A percentile compares a stretch with the other conserved stretches of the same genome.
Conservation (phyloP, 2,329 filamentous ascomycete species). For the Ophiostoma ips region DNA sequence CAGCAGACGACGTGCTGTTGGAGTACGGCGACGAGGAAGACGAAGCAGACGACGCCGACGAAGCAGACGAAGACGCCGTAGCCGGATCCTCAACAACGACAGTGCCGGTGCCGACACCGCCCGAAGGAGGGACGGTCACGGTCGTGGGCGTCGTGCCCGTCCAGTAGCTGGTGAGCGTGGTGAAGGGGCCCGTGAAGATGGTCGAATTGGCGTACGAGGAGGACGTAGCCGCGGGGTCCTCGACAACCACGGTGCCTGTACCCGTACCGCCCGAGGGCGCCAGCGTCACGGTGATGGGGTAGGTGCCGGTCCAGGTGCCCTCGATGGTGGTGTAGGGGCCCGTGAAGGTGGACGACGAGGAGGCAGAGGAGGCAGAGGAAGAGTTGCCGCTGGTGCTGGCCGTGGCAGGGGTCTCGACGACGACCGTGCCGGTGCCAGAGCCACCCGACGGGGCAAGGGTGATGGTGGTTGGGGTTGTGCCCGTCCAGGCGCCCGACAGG, state of each 20-base stretch:
- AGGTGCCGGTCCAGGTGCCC: constrained; percentile 4
- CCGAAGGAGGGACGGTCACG: constrained; percentile 7
- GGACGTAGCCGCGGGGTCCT: neutral
- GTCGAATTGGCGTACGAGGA: constrained; percentile 9
- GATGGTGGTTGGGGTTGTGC: constrained; percentile 8
- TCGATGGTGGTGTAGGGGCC: constrained; percentile 9
- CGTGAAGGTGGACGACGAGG: constrained; percentile 3
- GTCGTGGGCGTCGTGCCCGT: constrained; percentile 5
- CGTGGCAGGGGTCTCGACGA: constrained; percentile 9
- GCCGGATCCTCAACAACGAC: constrained; percentile 7
- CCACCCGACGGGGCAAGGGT: constrained; percentile 9
- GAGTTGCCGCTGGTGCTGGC: too few relatives aligned
- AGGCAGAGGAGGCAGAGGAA: too few relatives aligned
- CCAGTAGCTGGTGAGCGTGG: constrained; percentile 9
- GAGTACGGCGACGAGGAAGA: neutral
- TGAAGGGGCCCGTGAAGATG: constrained; percentile 10
- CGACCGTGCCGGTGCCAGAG: constrained; percentile 8
- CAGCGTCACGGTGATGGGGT: constrained; percentile 2
- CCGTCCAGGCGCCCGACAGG: constrained; percentile 12
- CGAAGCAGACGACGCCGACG: neutral
- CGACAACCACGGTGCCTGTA: constrained; percentile 10
- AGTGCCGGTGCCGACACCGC: constrained; percentile 8
- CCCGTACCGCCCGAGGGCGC: constrained; percentile 3
- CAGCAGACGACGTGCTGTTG: neutral
- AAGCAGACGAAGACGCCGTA: neutral